Evolutionary conservation across 202 grass and related monocot species (phyloP).

Genomic region (Panicum virgatum): DNA sequence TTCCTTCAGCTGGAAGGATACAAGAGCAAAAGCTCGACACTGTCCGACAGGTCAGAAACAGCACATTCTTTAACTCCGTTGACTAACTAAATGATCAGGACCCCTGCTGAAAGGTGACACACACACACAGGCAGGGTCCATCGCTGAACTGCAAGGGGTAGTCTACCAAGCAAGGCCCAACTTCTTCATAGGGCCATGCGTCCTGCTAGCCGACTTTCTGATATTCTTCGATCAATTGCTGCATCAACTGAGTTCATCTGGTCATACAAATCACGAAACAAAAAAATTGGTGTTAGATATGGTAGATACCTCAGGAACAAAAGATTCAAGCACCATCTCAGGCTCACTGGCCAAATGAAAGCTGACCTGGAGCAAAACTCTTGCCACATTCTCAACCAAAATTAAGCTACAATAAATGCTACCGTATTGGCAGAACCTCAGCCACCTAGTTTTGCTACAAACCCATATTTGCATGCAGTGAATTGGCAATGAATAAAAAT

Average conservation of each 20-base stretch:
- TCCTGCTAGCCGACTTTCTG: constrained; percentile 73
- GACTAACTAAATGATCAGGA: constrained; percentile 35
- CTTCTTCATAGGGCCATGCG: constrained; percentile 68
- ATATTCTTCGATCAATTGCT: constrained; percentile 92
- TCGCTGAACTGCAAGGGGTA: background rate
- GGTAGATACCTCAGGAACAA: background rate
- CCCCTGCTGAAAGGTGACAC: background rate
- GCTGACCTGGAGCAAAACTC: constrained; percentile 94
- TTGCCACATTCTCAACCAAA: constrained; percentile 65
- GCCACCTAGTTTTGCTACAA: constrained; percentile 63
- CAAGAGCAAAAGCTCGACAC: background rate
- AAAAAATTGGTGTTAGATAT: constrained; percentile 44
- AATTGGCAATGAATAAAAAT: constrained; percentile 51
- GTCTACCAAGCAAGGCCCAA: constrained; percentile 11
- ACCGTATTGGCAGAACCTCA: constrained; percentile 65
- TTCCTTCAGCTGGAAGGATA: background rate
- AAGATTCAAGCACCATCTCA: constrained; percentile 39
- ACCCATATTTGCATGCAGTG: constrained; percentile 62
- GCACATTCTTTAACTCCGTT: constrained; percentile 24
- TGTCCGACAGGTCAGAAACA: constrained; percentile 17
- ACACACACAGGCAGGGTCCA: background rate
- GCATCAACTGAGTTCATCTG: constrained; percentile 97
- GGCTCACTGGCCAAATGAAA: constrained; percentile 69
- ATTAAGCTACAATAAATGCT: constrained; percentile 81
- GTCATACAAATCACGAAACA: constrained; percentile 42